Base-by-base conservation (phyloP, 768 basidiomycete species). In the Chalciporus piperatus region DNA sequence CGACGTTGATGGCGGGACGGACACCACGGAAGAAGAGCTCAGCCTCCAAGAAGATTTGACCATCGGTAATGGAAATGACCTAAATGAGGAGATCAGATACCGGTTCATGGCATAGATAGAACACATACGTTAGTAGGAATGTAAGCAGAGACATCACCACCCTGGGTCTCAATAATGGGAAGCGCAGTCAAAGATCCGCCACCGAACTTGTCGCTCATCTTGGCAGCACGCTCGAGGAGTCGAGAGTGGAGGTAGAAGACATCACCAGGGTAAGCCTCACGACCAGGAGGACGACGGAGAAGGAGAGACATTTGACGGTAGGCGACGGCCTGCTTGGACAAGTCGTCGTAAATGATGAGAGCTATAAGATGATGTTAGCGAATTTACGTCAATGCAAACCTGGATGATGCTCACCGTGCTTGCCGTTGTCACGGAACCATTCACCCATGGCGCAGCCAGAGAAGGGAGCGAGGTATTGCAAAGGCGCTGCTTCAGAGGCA, bases 21-120 rank as follows among this genome's bases (percentile, higher is more conserved):
- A 98, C 89, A 85, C 97, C 97, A 81, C 97, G 95, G 94, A 99
- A 98, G 94, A 99, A 99, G 70, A 98, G 88, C 73, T 98, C 96
- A 66, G 96, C 94, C 74, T 98, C 96, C 89, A 98, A 89, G 89
- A 98, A 98, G 76, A 97, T 96, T 76, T 98, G 95, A 67, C 97
- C 97, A 68, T 99, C 96, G 46, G 97, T 99, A 72, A 99, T 99
- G 66, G 97, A 98, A 69, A 99, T 99, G 70, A 99, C 95, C 92
- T 97, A 44, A 60, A 59, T 2, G 8, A 0, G 33, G 40, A 50
- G 13, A 54, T 48, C 33, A 55, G 44, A 48, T 25, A 33, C 47
- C 17, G 27, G 23, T 6, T 19, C 35, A 12, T 47, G 12, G 6
- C 5, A 28, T 14, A 10, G 14, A 23, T 13, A 25, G 5, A 52